Percentiles rank a stretch among this genome's conserved stretches.
These are phyloP conservation scores for Penicillium herquei DNA, from an alignment of 495 filamentous ascomycete genomes.

Conservation along the genomic window DNA sequence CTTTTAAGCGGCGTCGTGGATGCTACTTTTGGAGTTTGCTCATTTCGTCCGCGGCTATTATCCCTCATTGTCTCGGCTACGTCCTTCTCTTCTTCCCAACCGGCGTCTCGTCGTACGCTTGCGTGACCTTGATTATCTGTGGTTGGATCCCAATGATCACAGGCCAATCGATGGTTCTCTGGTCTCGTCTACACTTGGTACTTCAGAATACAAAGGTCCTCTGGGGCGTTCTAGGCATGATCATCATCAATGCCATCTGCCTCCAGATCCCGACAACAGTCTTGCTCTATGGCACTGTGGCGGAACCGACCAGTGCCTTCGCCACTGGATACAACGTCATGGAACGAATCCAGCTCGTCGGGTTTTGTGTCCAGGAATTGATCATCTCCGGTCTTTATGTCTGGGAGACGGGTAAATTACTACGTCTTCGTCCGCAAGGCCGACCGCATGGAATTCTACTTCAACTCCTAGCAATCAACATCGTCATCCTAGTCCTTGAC, in stretches of 20 bases:
- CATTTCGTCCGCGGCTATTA: slow-evolving; percentile 35
- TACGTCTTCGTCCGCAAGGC: slow-evolving; percentile 34
- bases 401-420: slow-evolving; percentile 46
- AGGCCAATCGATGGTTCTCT: slow-evolving; percentile 49
- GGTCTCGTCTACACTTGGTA: slow-evolving; percentile 48
- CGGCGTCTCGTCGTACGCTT: slow-evolving; percentile 28
- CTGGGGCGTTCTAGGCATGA: slow-evolving; percentile 37
- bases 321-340: slow-evolving; percentile 43
- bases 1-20: slow-evolving; percentile 46
- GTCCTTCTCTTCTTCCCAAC: slow-evolving; percentile 43
- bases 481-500: slow-evolving; percentile 51
- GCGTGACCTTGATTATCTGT: slow-evolving; percentile 37
- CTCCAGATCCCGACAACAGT: slow-evolving; percentile 44
- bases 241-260: slow-evolving; percentile 42
- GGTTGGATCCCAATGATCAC: slow-evolving; percentile 50
- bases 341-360: slow-evolving; percentile 53
- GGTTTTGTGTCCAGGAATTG: slow-evolving; percentile 55
- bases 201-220: slow-evolving; percentile 39
- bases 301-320: slow-evolving; percentile 28
- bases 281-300: slow-evolving; percentile 40
- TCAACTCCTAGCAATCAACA: slow-evolving; percentile 49
- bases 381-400: slow-evolving; percentile 58
- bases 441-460: slow-evolving; percentile 32
- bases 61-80: slow-evolving; percentile 44
- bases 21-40: slow-evolving; percentile 53